phyloP scores from a whole-genome alignment of 345 rosid genomes.

The Acer yangbiense region DNA sequence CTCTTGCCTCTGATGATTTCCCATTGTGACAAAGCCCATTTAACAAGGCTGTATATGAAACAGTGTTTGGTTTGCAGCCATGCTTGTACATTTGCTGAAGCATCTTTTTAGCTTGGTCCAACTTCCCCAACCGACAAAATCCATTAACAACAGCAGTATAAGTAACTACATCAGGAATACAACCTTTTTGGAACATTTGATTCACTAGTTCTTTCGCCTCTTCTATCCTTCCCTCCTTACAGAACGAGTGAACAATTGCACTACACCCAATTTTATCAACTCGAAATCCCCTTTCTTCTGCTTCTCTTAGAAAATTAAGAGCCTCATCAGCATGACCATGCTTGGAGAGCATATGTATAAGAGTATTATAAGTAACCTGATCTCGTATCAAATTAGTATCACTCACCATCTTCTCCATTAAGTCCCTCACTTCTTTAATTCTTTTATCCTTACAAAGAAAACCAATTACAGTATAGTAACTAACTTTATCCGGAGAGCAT shows the following conservation, averaged over 20 bases:
- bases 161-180: slow-evolving; percentile 89
- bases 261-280: slow-evolving; percentile 79
- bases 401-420: slow-evolving; percentile 70
- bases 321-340: slow-evolving; percentile 78
- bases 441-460: slow-evolving; percentile 71
- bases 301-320: slow-evolving; percentile 70
- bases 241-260: slow-evolving; percentile 67
- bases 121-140: slow-evolving; percentile 65
- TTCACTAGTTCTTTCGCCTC: slow-evolving; percentile 73
- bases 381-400: slow-evolving; percentile 61
- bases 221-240: slow-evolving; percentile 66
- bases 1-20: slow-evolving; percentile 74
- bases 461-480: slow-evolving; percentile 75
- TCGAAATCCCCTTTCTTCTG: slow-evolving; percentile 62
- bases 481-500: slow-evolving; percentile 80
- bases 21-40: slow-evolving; percentile 81
- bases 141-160: slow-evolving; percentile 84
- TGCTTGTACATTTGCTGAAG: slow-evolving; percentile 79
- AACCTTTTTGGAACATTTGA: slow-evolving; percentile 70
- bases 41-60: slow-evolving; percentile 80
- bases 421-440: slow-evolving; percentile 57
- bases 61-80: slow-evolving; percentile 89
- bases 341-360: slow-evolving; percentile 80
- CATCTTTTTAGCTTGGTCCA: slow-evolving; percentile 81
- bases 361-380: slow-evolving; percentile 76